Evolutionary conservation across 305 asterid genomes (phyloP), one percentile per base, ranked within the genome.

Genomic region (Solanum hybrid): DNA sequence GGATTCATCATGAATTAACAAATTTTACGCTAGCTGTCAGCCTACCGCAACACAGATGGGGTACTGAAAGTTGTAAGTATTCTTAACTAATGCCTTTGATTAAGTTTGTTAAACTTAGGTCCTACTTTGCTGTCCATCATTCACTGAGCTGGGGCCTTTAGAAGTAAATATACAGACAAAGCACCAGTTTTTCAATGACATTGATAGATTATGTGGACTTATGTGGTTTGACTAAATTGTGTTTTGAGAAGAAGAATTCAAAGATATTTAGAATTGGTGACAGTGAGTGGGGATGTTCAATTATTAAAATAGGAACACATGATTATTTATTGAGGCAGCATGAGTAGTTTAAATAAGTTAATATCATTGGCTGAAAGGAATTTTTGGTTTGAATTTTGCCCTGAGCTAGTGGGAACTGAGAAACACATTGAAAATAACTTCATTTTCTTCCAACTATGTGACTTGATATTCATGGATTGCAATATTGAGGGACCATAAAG

Each of bases 101-200:
- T 89, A 73, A 90, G 91, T 76, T 92, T 87, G 86, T 89, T 89
- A 38, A 90, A 89, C 7, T 88, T 87, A 66, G 29, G 89, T 89
- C 92, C 56, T 88, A 84, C 82, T 29, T 76, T 79, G 92, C 95
- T 94, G 93, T 69, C 94, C 93, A 35, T 85, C 91, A 92, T 92
- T 91, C 88, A 93, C 77, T 94, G 89, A 81, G 60, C 84, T 88
- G 93, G 97, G 94, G 89, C 93, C 92, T 40, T 42, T 72, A 19
- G 80, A 37, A 75, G 13, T 72, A 37, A 69, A 26, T 69, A 15
- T n/a, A 38, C 22, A 7, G 82, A 71, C 69, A 17, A 38, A 87
- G 64, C 10, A 37, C 15, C 87, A 51, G 42, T 84, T 84, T 32
- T 51, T 51, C 75, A 84, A 9, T 84, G 87, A 84, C 75, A 10